These are phyloP conservation scores for Aspergillus brasiliensis DNA, from an alignment of 2,329 filamentous ascomycete genomes.

Conservation along the genomic window DNA sequence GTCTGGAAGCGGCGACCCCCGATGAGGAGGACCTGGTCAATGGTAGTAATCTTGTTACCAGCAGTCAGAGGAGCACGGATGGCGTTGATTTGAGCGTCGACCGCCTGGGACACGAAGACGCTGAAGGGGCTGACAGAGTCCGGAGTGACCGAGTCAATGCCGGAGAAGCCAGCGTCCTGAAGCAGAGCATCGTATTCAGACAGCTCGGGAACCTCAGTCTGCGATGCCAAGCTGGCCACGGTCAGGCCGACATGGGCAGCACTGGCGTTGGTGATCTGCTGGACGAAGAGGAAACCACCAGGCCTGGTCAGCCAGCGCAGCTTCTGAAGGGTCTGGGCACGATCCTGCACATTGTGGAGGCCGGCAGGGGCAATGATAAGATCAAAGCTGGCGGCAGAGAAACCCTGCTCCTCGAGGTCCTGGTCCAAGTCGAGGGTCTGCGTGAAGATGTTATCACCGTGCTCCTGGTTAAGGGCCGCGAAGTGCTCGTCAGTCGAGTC, in stretches of 20 bases:
- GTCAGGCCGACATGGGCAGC: not conserved
- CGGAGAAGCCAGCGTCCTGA: slow-evolving; percentile 11
- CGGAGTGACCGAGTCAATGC: slow-evolving; percentile 18
- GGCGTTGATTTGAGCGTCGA: slow-evolving; percentile 30
- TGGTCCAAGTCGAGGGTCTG: slow-evolving; percentile 34
- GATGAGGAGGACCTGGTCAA: slow-evolving; percentile 4
- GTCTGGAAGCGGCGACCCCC: slow-evolving; percentile 1
- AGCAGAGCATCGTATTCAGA: slow-evolving; percentile 11
- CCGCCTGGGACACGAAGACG: slow-evolving; percentile 37
- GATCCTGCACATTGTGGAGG: slow-evolving; percentile 40
- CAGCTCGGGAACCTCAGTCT: not conserved
- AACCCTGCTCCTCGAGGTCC: slow-evolving; percentile 36
- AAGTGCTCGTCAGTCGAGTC: slow-evolving; percentile 51
- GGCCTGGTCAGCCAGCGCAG: slow-evolving; percentile 41
- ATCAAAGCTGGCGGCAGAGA: slow-evolving; percentile 33
- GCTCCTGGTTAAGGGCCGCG: slow-evolving; percentile 29
- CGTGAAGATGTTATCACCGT: slow-evolving; percentile 33
- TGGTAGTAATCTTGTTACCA: no score
- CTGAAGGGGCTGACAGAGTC: slow-evolving; percentile 17
- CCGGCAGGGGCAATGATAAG: slow-evolving; percentile 43
- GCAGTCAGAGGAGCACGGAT: slow-evolving; percentile 31
- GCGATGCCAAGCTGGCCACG: not conserved
- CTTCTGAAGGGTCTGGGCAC: slow-evolving; percentile 32
- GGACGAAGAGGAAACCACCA: slow-evolving; percentile 38
- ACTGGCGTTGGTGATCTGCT: not conserved